These are phyloP conservation scores for Aspergillus carbonarius DNA, from an alignment of 2,329 filamentous ascomycete genomes.

Conservation along the genomic window DNA sequence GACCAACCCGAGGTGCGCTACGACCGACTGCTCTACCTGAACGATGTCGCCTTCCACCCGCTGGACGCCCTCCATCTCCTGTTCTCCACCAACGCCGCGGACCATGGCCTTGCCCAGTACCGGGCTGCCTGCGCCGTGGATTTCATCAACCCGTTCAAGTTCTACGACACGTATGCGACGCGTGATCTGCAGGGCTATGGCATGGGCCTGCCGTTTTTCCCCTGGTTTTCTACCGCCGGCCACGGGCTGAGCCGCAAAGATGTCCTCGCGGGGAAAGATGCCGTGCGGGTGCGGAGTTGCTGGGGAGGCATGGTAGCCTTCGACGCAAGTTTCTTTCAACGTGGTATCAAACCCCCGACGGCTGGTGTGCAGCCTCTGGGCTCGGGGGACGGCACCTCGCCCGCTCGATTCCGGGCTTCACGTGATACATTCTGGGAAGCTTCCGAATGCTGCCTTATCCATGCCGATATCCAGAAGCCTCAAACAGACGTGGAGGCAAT, in stretches of 20 bases:
- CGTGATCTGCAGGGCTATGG: constrained; percentile 68
- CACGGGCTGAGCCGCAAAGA: constrained; percentile 59
- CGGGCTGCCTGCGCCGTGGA: constrained; percentile 73
- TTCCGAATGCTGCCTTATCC: constrained; percentile 63
- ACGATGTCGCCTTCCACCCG: constrained; percentile 66
- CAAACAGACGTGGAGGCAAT: constrained; percentile 32
- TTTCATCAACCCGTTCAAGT: constrained; percentile 70
- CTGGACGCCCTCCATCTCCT: constrained; percentile 61
- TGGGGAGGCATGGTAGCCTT: constrained; percentile 72
- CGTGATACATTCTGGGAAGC: constrained; percentile 62
- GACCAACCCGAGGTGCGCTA: constrained; percentile 45
- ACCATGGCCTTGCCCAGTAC: constrained; percentile 58
- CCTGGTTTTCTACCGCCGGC: constrained; percentile 62
- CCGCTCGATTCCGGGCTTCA: constrained; percentile 58
- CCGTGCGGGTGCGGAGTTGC: constrained; percentile 69
- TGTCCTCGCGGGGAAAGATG: constrained; percentile 57
- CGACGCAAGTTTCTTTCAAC: constrained; percentile 48
- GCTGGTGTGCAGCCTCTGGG: neutral
- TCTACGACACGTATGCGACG: constrained; percentile 75
- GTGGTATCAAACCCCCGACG: constrained; percentile 14
- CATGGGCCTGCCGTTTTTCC: constrained; percentile 69
- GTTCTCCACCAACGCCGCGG: constrained; percentile 57
- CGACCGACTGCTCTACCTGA: constrained; percentile 61
- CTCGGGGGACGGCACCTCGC: constrained; percentile 25
- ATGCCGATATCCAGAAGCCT: constrained; percentile 48